These are phyloP conservation scores for Trichoderma sp. DNA, from an alignment of 2,329 filamentous ascomycete species.

Conservation along the genomic window DNA sequence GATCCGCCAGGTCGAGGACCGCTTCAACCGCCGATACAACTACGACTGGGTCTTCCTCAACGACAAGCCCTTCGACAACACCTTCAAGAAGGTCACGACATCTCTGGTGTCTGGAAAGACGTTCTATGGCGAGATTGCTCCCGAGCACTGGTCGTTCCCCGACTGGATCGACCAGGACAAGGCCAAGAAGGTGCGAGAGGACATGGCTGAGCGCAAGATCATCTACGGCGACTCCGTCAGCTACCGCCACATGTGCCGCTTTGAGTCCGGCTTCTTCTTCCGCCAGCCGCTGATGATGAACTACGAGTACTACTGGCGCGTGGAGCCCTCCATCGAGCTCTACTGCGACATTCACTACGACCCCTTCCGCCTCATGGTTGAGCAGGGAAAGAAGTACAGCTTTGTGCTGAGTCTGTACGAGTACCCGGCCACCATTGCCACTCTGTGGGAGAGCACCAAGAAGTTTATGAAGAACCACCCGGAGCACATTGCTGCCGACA, in stretches of 20 bases:
- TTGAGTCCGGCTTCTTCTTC: constrained; percentile 99
- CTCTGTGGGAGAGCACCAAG: constrained; percentile 92
- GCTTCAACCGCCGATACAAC: constrained; percentile 94
- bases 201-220: constrained; percentile 92
- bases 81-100: constrained; percentile 87
- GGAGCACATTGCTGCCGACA: constrained; percentile 78
- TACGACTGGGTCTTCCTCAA: constrained; percentile 99
- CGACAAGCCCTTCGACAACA: constrained; percentile 87
- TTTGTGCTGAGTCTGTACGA: constrained; percentile 95
- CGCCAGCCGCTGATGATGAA: constrained; percentile 88
- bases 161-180: constrained; percentile 94
- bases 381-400: constrained; percentile 97
- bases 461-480: constrained; percentile 90
- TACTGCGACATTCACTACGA: constrained; percentile 96
- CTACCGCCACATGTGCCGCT: constrained; percentile 99
- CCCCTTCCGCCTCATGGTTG: constrained; percentile 93
- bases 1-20: constrained; percentile 94
- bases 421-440: constrained; percentile 93
- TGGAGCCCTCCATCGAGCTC: constrained; percentile 94
- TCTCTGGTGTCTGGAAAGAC: constrained; percentile 91
- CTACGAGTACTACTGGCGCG: constrained; percentile 99
- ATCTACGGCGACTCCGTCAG: constrained; percentile 97
- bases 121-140: constrained; percentile 82
- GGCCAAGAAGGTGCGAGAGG: constrained; percentile 83
- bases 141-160: constrained; percentile 97